Conservation (phyloP, 208 protist genomes). For the Trypanosomatidae sp. region DNA sequence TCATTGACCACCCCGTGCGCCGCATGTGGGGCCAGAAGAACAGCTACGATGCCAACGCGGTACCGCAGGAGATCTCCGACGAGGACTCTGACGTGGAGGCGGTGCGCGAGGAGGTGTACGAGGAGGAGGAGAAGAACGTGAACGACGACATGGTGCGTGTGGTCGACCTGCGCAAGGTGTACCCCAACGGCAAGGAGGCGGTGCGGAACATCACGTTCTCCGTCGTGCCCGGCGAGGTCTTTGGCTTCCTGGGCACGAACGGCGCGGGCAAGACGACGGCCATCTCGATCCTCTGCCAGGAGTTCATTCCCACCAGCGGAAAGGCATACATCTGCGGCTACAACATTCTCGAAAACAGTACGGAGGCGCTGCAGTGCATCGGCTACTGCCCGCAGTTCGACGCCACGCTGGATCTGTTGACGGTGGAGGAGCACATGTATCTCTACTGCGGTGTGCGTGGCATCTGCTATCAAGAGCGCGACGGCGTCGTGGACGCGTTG, state of each 20-base stretch:
- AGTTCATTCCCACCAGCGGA: slow-evolving; percentile 70
- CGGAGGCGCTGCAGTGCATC: slow-evolving; percentile 62
- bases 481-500: slow-evolving; percentile 27
- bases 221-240: slow-evolving; percentile 74
- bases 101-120: slow-evolving; percentile 40
- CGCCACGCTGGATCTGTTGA: slow-evolving; percentile 91
- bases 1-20: slow-evolving; percentile 44
- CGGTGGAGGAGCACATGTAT: slow-evolving; percentile 91
- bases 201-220: slow-evolving; percentile 78
- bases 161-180: slow-evolving; percentile 51
- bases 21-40: slow-evolving; percentile 15
- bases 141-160: slow-evolving; percentile 53
- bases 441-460: slow-evolving; percentile 37
- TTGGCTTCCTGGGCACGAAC: slow-evolving; percentile 91
- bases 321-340: slow-evolving; percentile 45
- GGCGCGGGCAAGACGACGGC: slow-evolving; percentile 89
- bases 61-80: slow-evolving; percentile 19
- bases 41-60: slow-evolving; percentile 25
- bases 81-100: slow-evolving; percentile 51
- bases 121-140: slow-evolving; percentile 20
- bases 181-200: slow-evolving; percentile 48
- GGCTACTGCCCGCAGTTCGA: slow-evolving; percentile 98
- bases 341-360: slow-evolving; percentile 42
- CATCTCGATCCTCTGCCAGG: slow-evolving; percentile 83
- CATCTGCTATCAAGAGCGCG: slow-evolving; percentile 29